Base-by-base conservation (phyloP, 2,329 filamentous ascomycete genomes). In the Verticillium isaacii region DNA sequence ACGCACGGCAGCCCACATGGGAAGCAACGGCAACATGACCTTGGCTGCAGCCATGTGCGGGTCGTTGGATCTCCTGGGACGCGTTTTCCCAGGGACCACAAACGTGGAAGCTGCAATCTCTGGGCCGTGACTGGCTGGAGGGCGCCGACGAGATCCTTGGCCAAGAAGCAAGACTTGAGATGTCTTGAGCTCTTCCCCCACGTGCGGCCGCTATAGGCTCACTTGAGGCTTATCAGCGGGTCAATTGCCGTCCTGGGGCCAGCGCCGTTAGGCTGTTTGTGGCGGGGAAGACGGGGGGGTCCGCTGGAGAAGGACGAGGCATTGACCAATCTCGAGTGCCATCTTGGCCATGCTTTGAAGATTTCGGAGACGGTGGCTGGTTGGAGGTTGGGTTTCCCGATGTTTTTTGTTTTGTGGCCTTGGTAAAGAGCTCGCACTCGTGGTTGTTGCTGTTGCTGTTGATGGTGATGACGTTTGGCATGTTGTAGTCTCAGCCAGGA, bases 191-290 rank as follows among this genome's bases (percentile, higher is more conserved):
- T 14, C 45, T 5, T 52, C 45, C 45, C 45, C 56, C 56, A 58
- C 57, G 57, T 58, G 57, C 29, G 32, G 57, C 19, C 57, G 57
- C 45, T 23, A 58, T 58, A 58, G 57, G 57, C 57, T 50, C 57
- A 45, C 25, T 45, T 29, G 57, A 39, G 32, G 57, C 57, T 58
- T 58, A 58, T 58, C 57, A 45, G 57, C 57, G 57, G 57, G 41
- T 29, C 57, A 58, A 41, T 41, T 58, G 57, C 57, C 57, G 45
- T 58, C 57, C 57, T 58, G 37, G 39, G 57, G 57, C 25, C 29
- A 50, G 57, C 25, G 25, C 37, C 32, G 37, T 50, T 41, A 23
- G 57, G 57, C 36, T 29, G 25, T 58, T 45, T 25, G 37, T 52
- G 45, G 45, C 45, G 57, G 57, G 37, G 57, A 41, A 58, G 37